phyloP scores from a whole-genome alignment of 495 filamentous ascomycete genomes.

The Podospora bellae-mahoneyi region DNA sequence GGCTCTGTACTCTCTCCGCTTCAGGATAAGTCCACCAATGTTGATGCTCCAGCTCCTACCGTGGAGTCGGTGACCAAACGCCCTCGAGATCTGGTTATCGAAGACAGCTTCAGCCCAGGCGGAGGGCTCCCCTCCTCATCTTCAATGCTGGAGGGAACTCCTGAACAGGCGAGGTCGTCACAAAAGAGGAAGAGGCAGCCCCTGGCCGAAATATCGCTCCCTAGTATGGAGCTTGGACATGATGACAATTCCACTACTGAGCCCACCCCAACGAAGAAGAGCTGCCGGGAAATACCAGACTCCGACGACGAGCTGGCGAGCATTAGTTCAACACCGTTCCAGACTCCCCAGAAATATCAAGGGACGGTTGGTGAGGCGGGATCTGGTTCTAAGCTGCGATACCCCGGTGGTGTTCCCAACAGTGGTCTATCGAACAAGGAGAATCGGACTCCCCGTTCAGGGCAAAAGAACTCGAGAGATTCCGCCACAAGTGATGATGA shows the following conservation, averaged over 20 bases:
- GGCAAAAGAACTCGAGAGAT: slow-evolving; percentile 14
- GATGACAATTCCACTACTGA: slow-evolving; percentile 1
- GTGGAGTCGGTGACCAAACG: slow-evolving; percentile 28
- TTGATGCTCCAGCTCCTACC: slow-evolving; percentile 28
- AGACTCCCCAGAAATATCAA: not conserved
- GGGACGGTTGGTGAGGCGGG: slow-evolving; percentile 1
- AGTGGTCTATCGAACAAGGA: slow-evolving; percentile 28
- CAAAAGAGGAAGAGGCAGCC: slow-evolving; percentile 22
- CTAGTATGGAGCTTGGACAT: slow-evolving; percentile 15
- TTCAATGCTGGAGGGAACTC: slow-evolving; percentile 3
- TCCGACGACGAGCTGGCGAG: slow-evolving; percentile 40
- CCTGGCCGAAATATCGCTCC: slow-evolving; percentile 24
- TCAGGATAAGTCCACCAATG: slow-evolving; percentile 37
- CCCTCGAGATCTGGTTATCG: slow-evolving; percentile 35
- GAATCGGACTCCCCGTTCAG: slow-evolving; percentile 21
- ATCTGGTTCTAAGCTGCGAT: slow-evolving; percentile 1
- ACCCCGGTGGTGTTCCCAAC: slow-evolving; percentile 15
- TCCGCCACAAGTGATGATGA: not conserved
- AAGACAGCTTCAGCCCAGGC: slow-evolving; percentile 40
- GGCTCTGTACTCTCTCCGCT: slow-evolving; percentile 36
- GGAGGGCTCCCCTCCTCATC: slow-evolving; percentile 24
- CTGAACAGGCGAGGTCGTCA: slow-evolving; percentile 15
- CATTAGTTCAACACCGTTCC: slow-evolving; percentile 26
- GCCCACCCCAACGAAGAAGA: slow-evolving; percentile 15
- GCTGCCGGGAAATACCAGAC: slow-evolving; percentile 38